These are phyloP conservation scores for Chrysanthemum lavandulifolium DNA, from an alignment of 129 eudicot genomes.

Conservation along the genomic window DNA sequence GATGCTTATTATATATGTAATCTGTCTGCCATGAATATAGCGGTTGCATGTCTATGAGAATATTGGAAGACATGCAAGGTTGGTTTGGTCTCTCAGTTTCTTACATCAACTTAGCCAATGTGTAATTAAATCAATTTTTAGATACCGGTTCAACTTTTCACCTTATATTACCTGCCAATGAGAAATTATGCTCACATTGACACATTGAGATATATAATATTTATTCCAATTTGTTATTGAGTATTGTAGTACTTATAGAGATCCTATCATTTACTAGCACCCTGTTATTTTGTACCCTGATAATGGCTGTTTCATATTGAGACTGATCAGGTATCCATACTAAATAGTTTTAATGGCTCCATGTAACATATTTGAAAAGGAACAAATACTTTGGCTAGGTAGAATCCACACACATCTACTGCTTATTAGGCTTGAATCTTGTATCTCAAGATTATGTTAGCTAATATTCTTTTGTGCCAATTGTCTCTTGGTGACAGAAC, in stretches of 20 bases:
- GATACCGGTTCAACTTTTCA: too few species aligned
- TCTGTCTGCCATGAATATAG: too few species aligned
- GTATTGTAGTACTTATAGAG: neutral
- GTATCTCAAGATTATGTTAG: constrained; percentile 2
- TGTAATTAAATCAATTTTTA: too few species aligned
- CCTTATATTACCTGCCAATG: too few species aligned
- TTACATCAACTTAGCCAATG: too few species aligned
- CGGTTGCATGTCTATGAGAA: too few species aligned
- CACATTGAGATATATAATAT: neutral
- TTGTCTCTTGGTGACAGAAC: constrained; percentile 8
- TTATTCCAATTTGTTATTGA: neutral
- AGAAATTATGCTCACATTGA: constrained; percentile 3
- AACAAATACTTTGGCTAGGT: constrained; percentile 14
- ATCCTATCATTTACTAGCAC: neutral
- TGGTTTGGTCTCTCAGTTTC: too few species aligned
- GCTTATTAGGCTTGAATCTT: constrained; percentile 11
- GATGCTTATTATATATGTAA: constrained; percentile 6
- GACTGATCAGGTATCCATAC: constrained; percentile 7
- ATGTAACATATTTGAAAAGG: constrained; percentile 13
- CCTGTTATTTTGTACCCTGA: neutral
- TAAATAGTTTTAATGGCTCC: neutral
- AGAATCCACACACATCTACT: constrained; percentile 7
- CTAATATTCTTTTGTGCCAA: neutral
- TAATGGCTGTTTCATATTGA: constrained; percentile 9
- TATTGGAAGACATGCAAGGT: too few species aligned